phyloP scores from a whole-genome alignment of 495 filamentous ascomycete genomes.

The Penicillium canescens region DNA sequence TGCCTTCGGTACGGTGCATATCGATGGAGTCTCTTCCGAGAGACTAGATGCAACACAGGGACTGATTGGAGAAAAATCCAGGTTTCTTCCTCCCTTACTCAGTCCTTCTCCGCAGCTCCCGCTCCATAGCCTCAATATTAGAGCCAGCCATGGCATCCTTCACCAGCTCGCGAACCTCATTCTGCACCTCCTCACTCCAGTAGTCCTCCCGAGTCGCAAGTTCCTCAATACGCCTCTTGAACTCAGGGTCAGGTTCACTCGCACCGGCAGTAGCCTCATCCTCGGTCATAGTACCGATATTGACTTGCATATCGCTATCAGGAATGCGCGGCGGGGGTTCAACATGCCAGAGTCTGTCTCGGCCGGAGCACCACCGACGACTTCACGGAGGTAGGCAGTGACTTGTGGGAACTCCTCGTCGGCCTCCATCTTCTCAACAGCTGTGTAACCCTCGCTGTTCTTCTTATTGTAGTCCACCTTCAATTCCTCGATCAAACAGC shows the following conservation, averaged over 20 bases:
- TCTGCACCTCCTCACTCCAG: slow-evolving; percentile 67
- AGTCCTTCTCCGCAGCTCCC: slow-evolving; percentile 62
- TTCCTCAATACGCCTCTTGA: slow-evolving; percentile 74
- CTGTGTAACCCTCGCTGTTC: slow-evolving; percentile 68
- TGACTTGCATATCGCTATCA: slow-evolving; percentile 61
- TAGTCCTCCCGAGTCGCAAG: slow-evolving; percentile 73
- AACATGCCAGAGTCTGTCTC: slow-evolving; percentile 26
- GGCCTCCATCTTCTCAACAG: slow-evolving; percentile 66
- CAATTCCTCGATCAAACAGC: slow-evolving; percentile 77
- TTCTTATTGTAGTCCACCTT: slow-evolving; percentile 61
- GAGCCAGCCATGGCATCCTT: slow-evolving; percentile 64
- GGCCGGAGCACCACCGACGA: slow-evolving; percentile 35
- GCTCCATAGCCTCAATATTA: slow-evolving; percentile 50
- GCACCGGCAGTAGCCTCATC: slow-evolving; percentile 48
- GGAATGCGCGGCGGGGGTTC: slow-evolving; percentile 58
- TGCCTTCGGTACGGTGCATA: too few relatives aligned
- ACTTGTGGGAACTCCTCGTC: slow-evolving; percentile 72
- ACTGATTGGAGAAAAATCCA: background rate
- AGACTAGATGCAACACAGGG: background rate
- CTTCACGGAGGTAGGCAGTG: slow-evolving; percentile 61
- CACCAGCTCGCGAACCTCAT: slow-evolving; percentile 65
- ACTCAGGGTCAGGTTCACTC: slow-evolving; percentile 63
- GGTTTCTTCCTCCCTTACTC: slow-evolving; percentile 36
- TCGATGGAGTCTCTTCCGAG: too few relatives aligned
- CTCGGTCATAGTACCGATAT: slow-evolving; percentile 65